A percentile compares a stretch with the other conserved stretches of the same genome.
phyloP scores from a whole-genome alignment of 352 stramenopile species.

The Phytophthora megakarya region DNA sequence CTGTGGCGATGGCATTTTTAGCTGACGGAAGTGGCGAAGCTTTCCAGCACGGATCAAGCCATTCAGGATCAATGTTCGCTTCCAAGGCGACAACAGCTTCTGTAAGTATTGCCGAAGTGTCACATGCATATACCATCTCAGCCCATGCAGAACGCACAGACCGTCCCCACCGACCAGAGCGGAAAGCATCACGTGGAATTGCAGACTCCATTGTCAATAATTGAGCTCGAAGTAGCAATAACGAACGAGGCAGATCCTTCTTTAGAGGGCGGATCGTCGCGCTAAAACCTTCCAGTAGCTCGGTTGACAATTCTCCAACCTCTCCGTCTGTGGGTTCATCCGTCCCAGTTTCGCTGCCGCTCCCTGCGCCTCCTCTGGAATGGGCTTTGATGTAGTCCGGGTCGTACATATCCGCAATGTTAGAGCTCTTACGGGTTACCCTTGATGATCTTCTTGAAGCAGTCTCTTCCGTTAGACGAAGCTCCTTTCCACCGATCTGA shows the following conservation, averaged over 20 bases:
- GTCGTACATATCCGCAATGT: constrained; percentile 83
- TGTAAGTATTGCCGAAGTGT: constrained; percentile 51
- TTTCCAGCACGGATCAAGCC: constrained; percentile 80
- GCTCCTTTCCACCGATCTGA: constrained; percentile 30
- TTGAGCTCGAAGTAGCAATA: constrained; percentile 68
- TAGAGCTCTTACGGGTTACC: constrained; percentile 78
- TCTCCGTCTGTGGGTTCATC: constrained; percentile 72
- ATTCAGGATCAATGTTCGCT: constrained; percentile 75
- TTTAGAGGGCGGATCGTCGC: constrained; percentile 57
- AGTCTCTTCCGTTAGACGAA: constrained; percentile 26
- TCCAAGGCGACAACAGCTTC: constrained; percentile 79
- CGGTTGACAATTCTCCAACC: constrained; percentile 69
- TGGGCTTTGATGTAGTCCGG: constrained; percentile 54
- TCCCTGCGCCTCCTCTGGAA: constrained; percentile 20
- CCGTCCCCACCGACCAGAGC: constrained; percentile 67
- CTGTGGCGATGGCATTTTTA: constrained; percentile 56
- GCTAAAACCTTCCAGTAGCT: constrained; percentile 65
- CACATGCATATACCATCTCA: constrained; percentile 71
- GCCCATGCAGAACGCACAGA: constrained; percentile 73
- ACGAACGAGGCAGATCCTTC: constrained; percentile 36
- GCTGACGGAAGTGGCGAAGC: constrained; percentile 65
- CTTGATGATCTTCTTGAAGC: constrained; percentile 58
- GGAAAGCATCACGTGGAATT: constrained; percentile 81
- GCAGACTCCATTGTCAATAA: constrained; percentile 74
- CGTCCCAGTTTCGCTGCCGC: constrained; percentile 22